These are phyloP conservation scores for Rhynchosporium secalis DNA, from an alignment of 2,329 filamentous ascomycete species.

Conservation along the genomic window DNA sequence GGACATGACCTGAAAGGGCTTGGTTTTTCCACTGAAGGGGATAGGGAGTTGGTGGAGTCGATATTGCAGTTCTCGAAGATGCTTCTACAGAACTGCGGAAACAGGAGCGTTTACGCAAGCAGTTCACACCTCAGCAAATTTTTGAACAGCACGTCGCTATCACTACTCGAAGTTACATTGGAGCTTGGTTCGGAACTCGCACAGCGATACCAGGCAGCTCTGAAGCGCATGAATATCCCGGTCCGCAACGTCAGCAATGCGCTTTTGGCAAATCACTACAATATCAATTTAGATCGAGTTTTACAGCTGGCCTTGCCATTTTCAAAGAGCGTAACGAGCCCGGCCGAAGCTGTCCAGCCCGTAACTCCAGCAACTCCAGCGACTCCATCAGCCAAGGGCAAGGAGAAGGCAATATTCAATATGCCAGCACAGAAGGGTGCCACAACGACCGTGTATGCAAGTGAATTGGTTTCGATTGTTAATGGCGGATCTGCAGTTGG, in stretches of 20 bases:
- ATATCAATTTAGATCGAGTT: constrained; percentile 75
- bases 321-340: constrained; percentile 62
- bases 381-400: constrained; percentile 66
- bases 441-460: constrained; percentile 68
- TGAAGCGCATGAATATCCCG: constrained; percentile 69
- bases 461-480: constrained; percentile 77
- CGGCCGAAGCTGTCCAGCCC: constrained; percentile 50
- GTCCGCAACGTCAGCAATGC: constrained; percentile 68
- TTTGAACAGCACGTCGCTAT: constrained; percentile 81
- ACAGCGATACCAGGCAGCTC: constrained; percentile 87
- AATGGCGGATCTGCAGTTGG: constrained; percentile 50
- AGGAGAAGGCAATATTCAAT: constrained; percentile 62
- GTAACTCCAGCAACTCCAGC: constrained; percentile 54
- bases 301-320: constrained; percentile 83
- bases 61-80: constrained; percentile 84
- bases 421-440: constrained; percentile 42
- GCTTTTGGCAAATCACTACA: constrained; percentile 82
- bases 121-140: constrained; percentile 86
- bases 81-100: constrained; percentile 91
- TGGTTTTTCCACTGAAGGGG: constrained; percentile 72
- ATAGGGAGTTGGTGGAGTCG: constrained; percentile 75
- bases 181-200: constrained; percentile 83
- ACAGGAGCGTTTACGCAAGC: constrained; percentile 93
- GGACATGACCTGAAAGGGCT: constrained; percentile 52
- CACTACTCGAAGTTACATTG: constrained; percentile 75